Evolutionary conservation across 345 rosid genomes (phyloP).

Genomic region (Salix purpurea): DNA sequence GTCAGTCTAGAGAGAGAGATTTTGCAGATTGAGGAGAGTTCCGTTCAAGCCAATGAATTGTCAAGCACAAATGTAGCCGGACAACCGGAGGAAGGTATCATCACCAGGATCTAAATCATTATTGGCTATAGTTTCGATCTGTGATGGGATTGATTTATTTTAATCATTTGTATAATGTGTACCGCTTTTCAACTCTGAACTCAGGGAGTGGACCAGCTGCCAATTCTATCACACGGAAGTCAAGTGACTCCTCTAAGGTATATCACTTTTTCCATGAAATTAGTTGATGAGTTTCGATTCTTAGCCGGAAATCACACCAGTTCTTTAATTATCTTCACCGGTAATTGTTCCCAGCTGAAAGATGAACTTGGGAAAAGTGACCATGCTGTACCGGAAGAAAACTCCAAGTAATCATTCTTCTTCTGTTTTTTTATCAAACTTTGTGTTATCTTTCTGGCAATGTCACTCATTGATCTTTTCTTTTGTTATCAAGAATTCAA

Average conservation of each 20-base stretch:
- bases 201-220: constrained; percentile 31
- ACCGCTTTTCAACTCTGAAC: not conserved
- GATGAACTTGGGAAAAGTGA: constrained; percentile 35
- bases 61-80: constrained; percentile 24
- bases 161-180: not conserved
- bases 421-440: not conserved
- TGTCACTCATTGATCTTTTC: constrained; percentile 19
- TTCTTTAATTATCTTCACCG: not conserved
- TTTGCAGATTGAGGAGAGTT: constrained; percentile 62
- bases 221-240: constrained; percentile 28
- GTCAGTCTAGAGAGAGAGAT: constrained; percentile 69
- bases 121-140: not conserved
- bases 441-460: not conserved
- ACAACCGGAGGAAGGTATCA: constrained; percentile 45
- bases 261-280: not conserved
- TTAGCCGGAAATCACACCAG: not conserved
- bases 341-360: constrained; percentile 27
- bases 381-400: constrained; percentile 44
- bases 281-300: not conserved
- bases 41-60: constrained; percentile 55
- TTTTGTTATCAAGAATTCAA: constrained; percentile 45
- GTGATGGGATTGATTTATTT: constrained; percentile 2
- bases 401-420: constrained; percentile 53
- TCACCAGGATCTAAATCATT: not conserved
- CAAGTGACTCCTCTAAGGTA: constrained; percentile 56